Evolutionary conservation across 129 eudicot genomes (phyloP), one percentile per base, ranked within the genome.

Genomic region (Tagetes patula): DNA sequence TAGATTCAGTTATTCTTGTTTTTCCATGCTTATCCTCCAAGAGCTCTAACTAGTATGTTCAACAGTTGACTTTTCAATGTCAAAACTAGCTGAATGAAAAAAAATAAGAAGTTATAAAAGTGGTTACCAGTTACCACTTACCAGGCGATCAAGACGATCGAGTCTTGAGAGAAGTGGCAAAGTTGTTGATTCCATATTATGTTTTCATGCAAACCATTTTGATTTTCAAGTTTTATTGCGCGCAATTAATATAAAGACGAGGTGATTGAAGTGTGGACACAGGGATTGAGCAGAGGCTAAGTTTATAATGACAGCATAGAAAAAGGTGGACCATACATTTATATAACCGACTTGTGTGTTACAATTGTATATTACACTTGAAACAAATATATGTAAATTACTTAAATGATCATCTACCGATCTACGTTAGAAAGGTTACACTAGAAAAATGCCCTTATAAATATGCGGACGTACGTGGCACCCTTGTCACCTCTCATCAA

Each of bases 71-170:
- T 41, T 39, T 53, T 6, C 0, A 40, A 53, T 52, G 54, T 42
- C 12, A 42, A 40, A 62, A 6, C 2, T 34, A 2, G 40, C 3
- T 65, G 38, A 3, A 10, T 70, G 1, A 8, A 2, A 0, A 31
- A 9, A 37, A 37, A 8, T 0, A 77, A 42, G 10, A 53, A 52
- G 59, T 14, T 5, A 43, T 20, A 20, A 20, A 20, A 73, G 0
- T 37, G 43, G 12, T 43, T 43, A 39, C 4, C n/a, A n/a, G n/a
- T n/a, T n/a, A n/a, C n/a, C n/a, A 39, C 27, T 71, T 87, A 90
- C 96, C 81, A 90, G 45, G 20, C 88, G 91, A 77, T 90, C 96
- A 45, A 90, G 96, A 58, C 96, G 96, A 75, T 90, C 85, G 20
- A 90, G 68, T 75, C 96, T 73, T 48, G 91, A 84, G n/a, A 90